Conservation (phyloP, 345 rosid genomes). For the Luvunga scandens region DNA sequence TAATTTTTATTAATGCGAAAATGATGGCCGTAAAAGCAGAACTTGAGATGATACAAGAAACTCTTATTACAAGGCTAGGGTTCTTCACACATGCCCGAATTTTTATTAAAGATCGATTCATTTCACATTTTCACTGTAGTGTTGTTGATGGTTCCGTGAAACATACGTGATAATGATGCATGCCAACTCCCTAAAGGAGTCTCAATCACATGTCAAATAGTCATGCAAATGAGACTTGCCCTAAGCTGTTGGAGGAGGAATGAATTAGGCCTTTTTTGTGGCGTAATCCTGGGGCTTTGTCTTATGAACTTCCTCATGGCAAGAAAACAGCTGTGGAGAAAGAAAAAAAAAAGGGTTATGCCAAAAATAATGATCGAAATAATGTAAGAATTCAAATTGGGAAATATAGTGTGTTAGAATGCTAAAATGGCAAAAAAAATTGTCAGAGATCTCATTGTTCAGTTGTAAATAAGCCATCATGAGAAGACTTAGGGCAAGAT, state of each 20-base stretch:
- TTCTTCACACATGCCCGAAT: slow-evolving; percentile 1
- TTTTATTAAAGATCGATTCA: slow-evolving; percentile 1
- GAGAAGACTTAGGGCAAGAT: not conserved
- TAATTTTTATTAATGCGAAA: not conserved
- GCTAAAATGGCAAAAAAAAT: not conserved
- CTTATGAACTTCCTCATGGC: slow-evolving; percentile 16
- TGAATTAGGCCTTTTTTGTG: slow-evolving; percentile 26
- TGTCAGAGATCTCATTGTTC: not conserved
- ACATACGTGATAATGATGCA: not conserved
- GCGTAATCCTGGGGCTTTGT: slow-evolving; percentile 21
- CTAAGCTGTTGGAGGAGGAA: slow-evolving; percentile 14
- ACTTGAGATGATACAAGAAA: not conserved
- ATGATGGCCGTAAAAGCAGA: slow-evolving; percentile 4
- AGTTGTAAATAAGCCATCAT: not conserved
- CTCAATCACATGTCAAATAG: slow-evolving; percentile 24
- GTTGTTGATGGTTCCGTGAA: slow-evolving; percentile 9
- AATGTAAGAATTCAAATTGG: not conserved
- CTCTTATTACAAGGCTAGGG: not conserved
- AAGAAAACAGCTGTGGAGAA: slow-evolving; percentile 1
- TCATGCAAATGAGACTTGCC: slow-evolving; percentile 31
- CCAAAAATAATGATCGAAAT: not conserved
- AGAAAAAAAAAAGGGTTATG: not conserved
- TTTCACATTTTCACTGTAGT: not conserved
- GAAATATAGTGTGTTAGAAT: not conserved
- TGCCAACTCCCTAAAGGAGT: slow-evolving; percentile 17